Base-by-base conservation (phyloP, 2,329 filamentous ascomycete genomes). In the Ilyonectria destructans region DNA sequence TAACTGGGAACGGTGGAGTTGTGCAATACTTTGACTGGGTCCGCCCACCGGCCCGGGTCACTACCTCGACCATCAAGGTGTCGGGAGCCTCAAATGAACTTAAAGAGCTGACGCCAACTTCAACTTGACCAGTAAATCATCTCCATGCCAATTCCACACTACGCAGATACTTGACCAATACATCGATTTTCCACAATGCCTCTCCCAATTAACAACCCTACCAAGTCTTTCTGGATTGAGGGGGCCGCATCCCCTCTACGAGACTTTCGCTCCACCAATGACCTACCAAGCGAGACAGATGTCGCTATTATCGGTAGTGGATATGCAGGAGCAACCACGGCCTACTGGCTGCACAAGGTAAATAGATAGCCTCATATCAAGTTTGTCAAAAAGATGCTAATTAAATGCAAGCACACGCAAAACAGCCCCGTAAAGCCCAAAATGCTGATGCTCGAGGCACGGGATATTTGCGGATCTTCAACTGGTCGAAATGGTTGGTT, bases 151-250 rank as follows among this genome's bases (percentile, higher is more conserved):
- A n/a, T 37, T 29, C 46, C 43, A 23, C 45, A 40, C 17, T 26
- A 62, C 52, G 21, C 37, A 48, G n/a, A 4, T 31, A 35, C 60
- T 48, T 49, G 37, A 10, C 51, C 43, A 21, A n/a, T 4, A 37
- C 60, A 17, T 40, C 19, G 9, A 48, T 49, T 55, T 1, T 58
- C 2, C 31, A 33, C 48, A 26, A 67, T 67, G 65, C 54, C 55
- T 48, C 59, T 67, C 19, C 65, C 65, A 59, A 64, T 67, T 17
- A n/a, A 23, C 37, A 67, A 67, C 48, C 65, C 65, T 19, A 67
- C 65, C 12, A 67, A 67, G 55, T 67, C 65, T 12, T 67, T 59
- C 48, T 67, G 65, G 65, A 67, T 67, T 23, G 65, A 67, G 29
- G 65, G 37, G 31, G 65, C 59, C 31, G 48, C 58, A 19, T 67